Percentiles rank a stretch among this genome's conserved stretches.
Evolutionary conservation across 2,329 filamentous ascomycete genomes (phyloP).

Genomic region (Dryadomyces quercus-mongolicae): DNA sequence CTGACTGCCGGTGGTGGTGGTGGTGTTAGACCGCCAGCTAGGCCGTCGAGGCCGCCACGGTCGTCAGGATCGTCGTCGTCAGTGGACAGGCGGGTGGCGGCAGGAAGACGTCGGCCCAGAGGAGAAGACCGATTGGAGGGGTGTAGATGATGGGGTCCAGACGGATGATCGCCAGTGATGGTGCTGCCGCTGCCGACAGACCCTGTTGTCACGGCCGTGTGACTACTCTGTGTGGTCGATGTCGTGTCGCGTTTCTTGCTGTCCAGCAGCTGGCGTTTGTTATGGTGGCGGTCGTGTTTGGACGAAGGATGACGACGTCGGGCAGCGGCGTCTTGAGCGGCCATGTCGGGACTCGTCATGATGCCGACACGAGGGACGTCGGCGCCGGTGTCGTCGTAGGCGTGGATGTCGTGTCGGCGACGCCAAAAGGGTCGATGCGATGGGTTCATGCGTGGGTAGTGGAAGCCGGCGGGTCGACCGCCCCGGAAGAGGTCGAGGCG

Average conservation of each 20-base stretch:
- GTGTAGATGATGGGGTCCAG: no score
- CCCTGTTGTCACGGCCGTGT: background rate
- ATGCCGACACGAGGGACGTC: constrained; percentile 25
- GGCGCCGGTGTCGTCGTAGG: constrained; percentile 35
- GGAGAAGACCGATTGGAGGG: constrained; percentile 1
- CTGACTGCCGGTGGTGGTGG: no score
- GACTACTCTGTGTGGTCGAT: background rate
- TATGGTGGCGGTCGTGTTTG: background rate
- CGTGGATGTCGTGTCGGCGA: constrained; percentile 34
- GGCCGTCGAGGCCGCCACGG: no score
- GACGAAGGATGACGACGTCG: no score
- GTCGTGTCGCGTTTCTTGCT: constrained; percentile 2
- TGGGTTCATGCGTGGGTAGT: constrained; percentile 24
- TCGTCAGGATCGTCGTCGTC: constrained; percentile 13
- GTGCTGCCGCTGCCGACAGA: constrained; percentile 4
- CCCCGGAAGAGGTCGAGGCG: constrained; percentile 27
- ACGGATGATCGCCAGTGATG: constrained; percentile 7
- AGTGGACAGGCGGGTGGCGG: no score
- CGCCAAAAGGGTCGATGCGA: constrained; percentile 14
- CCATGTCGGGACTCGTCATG: constrained; percentile 30
- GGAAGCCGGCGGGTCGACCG: constrained; percentile 39
- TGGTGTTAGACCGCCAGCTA: constrained; percentile 1
- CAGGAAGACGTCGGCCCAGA: no score
- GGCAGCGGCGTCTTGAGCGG: constrained; percentile 13
- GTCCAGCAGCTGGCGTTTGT: background rate